Evolutionary conservation across 345 rosid genomes (phyloP), one percentile per base, ranked within the genome.

Genomic region (Balakata baccata): DNA sequence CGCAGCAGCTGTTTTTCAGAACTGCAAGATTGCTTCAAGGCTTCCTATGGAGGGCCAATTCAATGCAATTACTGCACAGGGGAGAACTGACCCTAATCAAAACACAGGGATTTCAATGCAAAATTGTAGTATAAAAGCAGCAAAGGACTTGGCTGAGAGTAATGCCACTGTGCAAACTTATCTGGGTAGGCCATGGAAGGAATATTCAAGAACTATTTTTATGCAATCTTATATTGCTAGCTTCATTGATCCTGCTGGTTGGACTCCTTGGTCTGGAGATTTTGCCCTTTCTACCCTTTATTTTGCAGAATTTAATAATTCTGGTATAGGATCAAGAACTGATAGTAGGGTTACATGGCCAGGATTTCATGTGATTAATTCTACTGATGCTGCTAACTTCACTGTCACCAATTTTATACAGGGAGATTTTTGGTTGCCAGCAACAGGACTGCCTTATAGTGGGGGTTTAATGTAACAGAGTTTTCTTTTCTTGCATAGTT

Each of bases 21-120:
- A 79, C 54, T 84, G 84, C 75, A 74, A 69, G 57, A 61, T 83
- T 14, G 73, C 70, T 54, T 75, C 83, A 3, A 62, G 79, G 34
- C 70, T 73, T 3, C 84, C 85, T 4, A 20, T 80, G 72, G 12
- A 11, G 0, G 59, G 61, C 10, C 85, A 75, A 62, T 81, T 66
- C 73, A 80, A 84, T 53, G 12, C 82, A 18, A 68, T 86, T 12
- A 86, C 86, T 3, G 86, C 89, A 38, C 85, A 84, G 23, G 87
- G 87, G 5, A 25, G 89, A 12, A 79, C 75, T 0, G 87, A 81
- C 63, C 78, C 78, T 7, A 86, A 86, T 72, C 87, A 86, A 77
- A 84, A 84, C 79, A 86, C 85, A 0, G 85, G 86, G 61, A 79
- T 68, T 4, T 77, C 83, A 11, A 75, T 86, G 1, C 87, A 84